Percentiles rank a stretch among this genome's conserved stretches.
Evolutionary conservation across 78 protist genomes (phyloP).

Genomic region (Acrasis kona): DNA sequence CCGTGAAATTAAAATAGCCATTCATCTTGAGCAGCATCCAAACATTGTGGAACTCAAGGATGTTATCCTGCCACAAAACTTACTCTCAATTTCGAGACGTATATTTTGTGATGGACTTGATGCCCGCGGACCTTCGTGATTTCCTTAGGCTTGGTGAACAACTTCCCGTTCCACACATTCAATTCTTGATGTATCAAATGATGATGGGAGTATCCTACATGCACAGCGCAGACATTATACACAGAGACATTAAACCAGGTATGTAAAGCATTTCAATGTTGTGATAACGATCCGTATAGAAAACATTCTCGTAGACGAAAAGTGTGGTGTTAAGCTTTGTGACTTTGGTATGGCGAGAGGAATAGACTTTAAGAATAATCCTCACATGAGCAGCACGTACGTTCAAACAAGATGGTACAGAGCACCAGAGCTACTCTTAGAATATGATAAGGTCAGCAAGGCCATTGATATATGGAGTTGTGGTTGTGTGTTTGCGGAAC

Average conservation of each 20-base stretch:
- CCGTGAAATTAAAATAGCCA: too few relatives aligned
- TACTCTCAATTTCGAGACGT: too few relatives aligned
- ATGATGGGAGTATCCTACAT: constrained; percentile 82
- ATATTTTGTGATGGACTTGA: constrained; percentile 81
- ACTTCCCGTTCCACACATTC: constrained; percentile 85
- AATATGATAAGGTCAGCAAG: not conserved
- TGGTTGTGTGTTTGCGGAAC: constrained; percentile 18
- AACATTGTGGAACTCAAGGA: too few relatives aligned
- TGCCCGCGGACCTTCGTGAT: constrained; percentile 91
- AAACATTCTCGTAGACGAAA: constrained; percentile 86
- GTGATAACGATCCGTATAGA: too few relatives aligned
- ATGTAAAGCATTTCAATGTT: too few relatives aligned
- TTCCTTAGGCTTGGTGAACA: constrained; percentile 75
- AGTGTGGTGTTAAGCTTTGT: constrained; percentile 85
- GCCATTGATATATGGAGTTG: constrained; percentile 16
- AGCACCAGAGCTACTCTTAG: constrained; percentile 19
- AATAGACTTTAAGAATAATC: not conserved
- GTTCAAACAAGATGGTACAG: too few relatives aligned
- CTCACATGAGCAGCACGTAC: constrained; percentile 19
- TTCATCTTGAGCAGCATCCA: too few relatives aligned
- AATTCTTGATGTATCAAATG: constrained; percentile 90
- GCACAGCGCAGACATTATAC: constrained; percentile 92
- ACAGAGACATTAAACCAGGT: too few relatives aligned
- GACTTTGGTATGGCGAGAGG: constrained; percentile 59
- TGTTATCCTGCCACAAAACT: too few relatives aligned